A percentile compares a stretch with the other conserved stretches of the same genome.
These are phyloP conservation scores for Lentinus brumalis DNA, from an alignment of 768 basidiomycete species.

Conservation along the genomic window DNA sequence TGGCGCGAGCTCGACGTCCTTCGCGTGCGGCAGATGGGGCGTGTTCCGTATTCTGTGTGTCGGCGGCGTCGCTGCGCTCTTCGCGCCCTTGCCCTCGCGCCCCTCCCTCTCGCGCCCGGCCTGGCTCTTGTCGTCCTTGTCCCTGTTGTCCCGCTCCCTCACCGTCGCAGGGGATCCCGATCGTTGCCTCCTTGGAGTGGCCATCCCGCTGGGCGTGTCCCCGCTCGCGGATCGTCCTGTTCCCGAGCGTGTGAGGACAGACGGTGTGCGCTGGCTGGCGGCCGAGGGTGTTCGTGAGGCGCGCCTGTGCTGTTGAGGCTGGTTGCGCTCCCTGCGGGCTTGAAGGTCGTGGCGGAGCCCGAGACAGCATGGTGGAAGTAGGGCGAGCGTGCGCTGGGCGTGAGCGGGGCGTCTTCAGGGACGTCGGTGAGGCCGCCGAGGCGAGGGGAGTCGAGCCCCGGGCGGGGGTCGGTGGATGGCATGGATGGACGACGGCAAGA, in stretches of 20 bases:
- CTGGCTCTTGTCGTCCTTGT: slow-evolving; percentile 8
- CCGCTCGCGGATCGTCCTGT: slow-evolving; percentile 18
- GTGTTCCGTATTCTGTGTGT: slow-evolving; percentile 43
- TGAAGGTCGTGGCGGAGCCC: slow-evolving; percentile 41
- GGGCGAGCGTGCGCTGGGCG: slow-evolving; percentile 35
- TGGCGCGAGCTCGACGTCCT: slow-evolving; percentile 60
- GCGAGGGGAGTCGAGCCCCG: slow-evolving; percentile 26
- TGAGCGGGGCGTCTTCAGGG: slow-evolving; percentile 32
- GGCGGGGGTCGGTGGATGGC: slow-evolving; percentile 8
- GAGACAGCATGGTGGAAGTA: slow-evolving; percentile 39
- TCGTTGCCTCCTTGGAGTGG: slow-evolving; percentile 13
- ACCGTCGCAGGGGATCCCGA: slow-evolving; percentile 19
- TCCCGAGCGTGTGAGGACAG: slow-evolving; percentile 13
- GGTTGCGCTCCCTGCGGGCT: slow-evolving; percentile 30
- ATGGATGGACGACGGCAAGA: slow-evolving; percentile 4
- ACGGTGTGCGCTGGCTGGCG: slow-evolving; percentile 16
- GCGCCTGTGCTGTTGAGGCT: slow-evolving; percentile 32
- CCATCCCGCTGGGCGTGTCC: slow-evolving; percentile 10
- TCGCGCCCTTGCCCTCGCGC: slow-evolving; percentile 11
- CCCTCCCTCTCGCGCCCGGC: slow-evolving; percentile 13
- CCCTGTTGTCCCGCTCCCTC: slow-evolving; percentile 18
- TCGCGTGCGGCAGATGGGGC: slow-evolving; percentile 64
- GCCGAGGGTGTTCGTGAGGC: slow-evolving; percentile 25
- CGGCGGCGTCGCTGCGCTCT: slow-evolving; percentile 13
- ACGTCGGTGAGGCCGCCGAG: slow-evolving; percentile 31